Conservation (phyloP, 495 filamentous ascomycete genomes). For the Opeltia flavorubescens region DNA sequence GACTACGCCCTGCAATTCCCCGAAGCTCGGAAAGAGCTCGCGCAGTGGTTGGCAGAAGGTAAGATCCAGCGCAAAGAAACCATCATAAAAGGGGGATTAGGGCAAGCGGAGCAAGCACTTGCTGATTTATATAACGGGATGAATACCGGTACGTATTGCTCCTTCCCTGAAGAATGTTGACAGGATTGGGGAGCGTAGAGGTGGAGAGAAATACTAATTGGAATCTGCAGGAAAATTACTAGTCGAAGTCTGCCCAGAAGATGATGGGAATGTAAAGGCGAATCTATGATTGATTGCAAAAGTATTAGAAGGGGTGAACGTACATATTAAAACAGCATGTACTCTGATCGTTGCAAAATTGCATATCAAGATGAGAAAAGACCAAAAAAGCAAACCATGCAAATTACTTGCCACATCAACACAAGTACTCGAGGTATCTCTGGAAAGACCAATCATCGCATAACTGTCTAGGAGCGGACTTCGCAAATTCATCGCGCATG, state of each 20-base stretch:
- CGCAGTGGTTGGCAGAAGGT: constrained; percentile 36
- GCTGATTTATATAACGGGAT: constrained; percentile 34
- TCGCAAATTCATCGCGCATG: no score
- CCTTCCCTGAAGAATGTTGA: neutral
- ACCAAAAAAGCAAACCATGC: no score
- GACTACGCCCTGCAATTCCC: constrained; percentile 35
- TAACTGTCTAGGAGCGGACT: no score
- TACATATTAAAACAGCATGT: no score
- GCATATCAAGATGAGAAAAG: no score
- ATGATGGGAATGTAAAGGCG: neutral
- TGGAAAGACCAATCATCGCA: no score
- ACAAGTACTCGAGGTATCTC: no score
- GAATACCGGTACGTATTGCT: neutral
- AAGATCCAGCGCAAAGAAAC: constrained; percentile 42
- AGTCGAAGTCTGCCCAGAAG: neutral
- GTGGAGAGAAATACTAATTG: neutral
- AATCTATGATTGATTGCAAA: no score
- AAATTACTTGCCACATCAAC: no score
- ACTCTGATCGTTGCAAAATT: no score
- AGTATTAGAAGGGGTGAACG: no score
- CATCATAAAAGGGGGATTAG: constrained; percentile 37
- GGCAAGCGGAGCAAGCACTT: constrained; percentile 32
- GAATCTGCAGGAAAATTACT: neutral
- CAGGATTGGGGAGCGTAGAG: neutral
- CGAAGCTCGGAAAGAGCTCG: constrained; percentile 31